These are phyloP conservation scores for Thalassiosira ordinaria DNA, from an alignment of 352 stramenopile genomes.

Conservation along the genomic window DNA sequence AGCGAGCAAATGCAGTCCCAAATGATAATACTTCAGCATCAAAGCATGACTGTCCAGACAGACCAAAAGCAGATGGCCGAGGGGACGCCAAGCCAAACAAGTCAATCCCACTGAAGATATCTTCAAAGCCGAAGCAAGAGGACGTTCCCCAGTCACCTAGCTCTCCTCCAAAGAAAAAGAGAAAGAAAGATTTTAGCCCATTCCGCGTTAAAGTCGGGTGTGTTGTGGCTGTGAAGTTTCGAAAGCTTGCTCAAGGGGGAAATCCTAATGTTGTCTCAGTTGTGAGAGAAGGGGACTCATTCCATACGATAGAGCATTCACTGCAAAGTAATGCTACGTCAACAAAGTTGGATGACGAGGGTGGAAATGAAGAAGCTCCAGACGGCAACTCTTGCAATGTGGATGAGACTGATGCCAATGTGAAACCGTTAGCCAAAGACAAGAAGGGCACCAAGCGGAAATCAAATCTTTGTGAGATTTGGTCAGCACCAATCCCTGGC, in stretches of 20 bases:
- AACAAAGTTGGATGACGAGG: conserved; percentile 11
- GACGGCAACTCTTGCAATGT: conserved; percentile 10
- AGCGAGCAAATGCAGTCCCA: conserved; percentile 5
- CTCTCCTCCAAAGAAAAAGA: conserved; percentile 42
- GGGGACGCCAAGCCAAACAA: too few relatives aligned
- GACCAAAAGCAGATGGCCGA: background rate
- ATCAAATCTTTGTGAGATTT: conserved; percentile 60
- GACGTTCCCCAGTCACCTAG: background rate
- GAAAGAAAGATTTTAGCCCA: conserved; percentile 60
- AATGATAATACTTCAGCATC: background rate
- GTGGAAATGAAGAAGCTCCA: conserved; percentile 3
- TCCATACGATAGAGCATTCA: conserved; percentile 3
- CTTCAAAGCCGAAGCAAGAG: background rate
- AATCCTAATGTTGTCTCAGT: conserved; percentile 45
- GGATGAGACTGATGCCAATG: conserved; percentile 1
- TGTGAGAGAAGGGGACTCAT: conserved; percentile 35
- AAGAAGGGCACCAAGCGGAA: conserved; percentile 26
- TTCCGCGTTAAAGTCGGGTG: conserved; percentile 79
- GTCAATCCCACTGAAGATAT: conserved; percentile 3
- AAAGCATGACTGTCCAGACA: background rate
- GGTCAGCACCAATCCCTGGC: conserved; percentile 64
- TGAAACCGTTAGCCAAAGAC: conserved; percentile 2
- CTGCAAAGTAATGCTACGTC: background rate
- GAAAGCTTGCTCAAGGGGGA: conserved; percentile 45
- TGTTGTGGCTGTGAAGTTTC: conserved; percentile 70